These are phyloP conservation scores for Herpotrichia juniperi DNA, from an alignment of 2,329 filamentous ascomycete genomes.

Conservation along the genomic window DNA sequence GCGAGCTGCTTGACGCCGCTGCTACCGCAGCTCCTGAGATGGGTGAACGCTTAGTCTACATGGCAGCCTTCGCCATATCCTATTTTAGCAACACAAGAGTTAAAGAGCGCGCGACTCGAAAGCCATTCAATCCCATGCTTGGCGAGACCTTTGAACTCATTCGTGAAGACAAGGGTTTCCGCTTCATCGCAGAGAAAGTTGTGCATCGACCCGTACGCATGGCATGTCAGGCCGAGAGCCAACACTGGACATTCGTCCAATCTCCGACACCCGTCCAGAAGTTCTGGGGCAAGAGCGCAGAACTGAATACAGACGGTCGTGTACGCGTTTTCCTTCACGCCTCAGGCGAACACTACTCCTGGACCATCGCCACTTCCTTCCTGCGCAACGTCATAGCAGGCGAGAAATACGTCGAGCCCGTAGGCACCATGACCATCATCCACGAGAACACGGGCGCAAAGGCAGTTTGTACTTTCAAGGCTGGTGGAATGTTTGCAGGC, in stretches of 20 bases:
- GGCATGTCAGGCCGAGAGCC: constrained; percentile 89
- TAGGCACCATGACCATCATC: constrained; percentile 83
- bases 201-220: constrained; percentile 90
- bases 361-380: constrained; percentile 87
- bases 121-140: constrained; percentile 96
- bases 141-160: constrained; percentile 96
- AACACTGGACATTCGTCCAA: constrained; percentile 85
- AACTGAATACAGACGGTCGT: constrained; percentile 90
- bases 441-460: constrained; percentile 86
- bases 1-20: constrained; percentile 76
- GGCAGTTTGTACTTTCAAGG: constrained; percentile 87
- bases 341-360: constrained; percentile 83
- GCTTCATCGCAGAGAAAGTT: constrained; percentile 94
- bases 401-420: constrained; percentile 96
- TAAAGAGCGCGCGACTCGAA: constrained; percentile 90
- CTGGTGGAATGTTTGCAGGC: constrained; percentile 96
- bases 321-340: constrained; percentile 78
- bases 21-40: constrained; percentile 57
- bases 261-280: constrained; percentile 90
- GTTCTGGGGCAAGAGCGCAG: constrained; percentile 97
- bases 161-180: constrained; percentile 83
- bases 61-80: constrained; percentile 90
- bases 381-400: constrained; percentile 95
- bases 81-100: constrained; percentile 81
- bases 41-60: constrained; percentile 78